Conservation (phyloP, 164 flowering plant genomes). For the Chimonanthus salicifolius region DNA sequence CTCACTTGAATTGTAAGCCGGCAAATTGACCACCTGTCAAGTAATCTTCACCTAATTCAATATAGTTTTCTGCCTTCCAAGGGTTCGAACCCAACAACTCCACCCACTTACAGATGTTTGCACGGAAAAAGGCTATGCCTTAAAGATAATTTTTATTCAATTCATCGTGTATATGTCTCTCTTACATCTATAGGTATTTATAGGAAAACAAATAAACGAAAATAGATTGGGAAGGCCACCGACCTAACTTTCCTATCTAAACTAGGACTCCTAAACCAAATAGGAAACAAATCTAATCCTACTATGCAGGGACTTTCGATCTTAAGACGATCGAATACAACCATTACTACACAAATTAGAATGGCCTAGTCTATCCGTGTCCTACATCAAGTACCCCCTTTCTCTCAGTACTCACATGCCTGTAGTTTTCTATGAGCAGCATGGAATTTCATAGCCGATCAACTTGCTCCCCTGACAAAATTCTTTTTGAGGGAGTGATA, state of each 20-base stretch:
- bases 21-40: constrained; percentile 29
- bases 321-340: too few species aligned
- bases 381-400: constrained; percentile 32
- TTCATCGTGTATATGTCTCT: too few species aligned
- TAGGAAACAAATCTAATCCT: too few species aligned
- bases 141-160: too few species aligned
- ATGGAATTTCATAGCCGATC: constrained; percentile 20
- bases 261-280: too few species aligned
- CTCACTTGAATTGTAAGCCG: constrained; percentile 25
- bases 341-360: too few species aligned
- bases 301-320: too few species aligned
- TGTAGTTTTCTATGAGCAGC: constrained; percentile 44
- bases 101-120: constrained; percentile 52
- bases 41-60: constrained; percentile 53
- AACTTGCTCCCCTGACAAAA: constrained; percentile 11
- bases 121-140: constrained; percentile 23
- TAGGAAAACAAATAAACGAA: too few species aligned
- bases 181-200: too few species aligned
- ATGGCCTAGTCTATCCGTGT: too few species aligned
- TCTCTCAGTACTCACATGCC: constrained; percentile 14
- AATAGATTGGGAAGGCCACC: too few species aligned
- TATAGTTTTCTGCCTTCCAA: constrained; percentile 33
- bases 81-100: constrained; percentile 45
- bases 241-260: too few species aligned
- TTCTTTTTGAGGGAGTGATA: constrained; percentile 27